Evolutionary conservation across 805 yeast genomes (phyloP).

Genomic region (Saturnispora saitoi): DNA sequence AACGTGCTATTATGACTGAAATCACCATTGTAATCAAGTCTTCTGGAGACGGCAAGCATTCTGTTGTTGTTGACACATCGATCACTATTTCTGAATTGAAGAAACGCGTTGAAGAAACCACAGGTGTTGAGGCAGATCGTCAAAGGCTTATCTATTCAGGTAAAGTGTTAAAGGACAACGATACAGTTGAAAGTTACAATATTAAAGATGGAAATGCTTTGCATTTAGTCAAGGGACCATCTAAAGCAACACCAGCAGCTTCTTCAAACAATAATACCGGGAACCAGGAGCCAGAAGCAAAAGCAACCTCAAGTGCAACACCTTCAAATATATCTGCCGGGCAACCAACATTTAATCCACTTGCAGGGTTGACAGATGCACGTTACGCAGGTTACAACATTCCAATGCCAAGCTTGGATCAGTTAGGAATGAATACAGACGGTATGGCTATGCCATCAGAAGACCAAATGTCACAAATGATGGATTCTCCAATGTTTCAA

Average conservation of each 20-base stretch:
- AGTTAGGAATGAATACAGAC: slow-evolving; percentile 71
- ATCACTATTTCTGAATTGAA: slow-evolving; percentile 64
- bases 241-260: slow-evolving; percentile 19
- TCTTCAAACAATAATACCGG: slow-evolving; percentile 13
- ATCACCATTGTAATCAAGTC: slow-evolving; percentile 19
- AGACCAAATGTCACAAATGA: slow-evolving; percentile 63
- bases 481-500: slow-evolving; percentile 75
- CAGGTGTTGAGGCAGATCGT: slow-evolving; percentile 64
- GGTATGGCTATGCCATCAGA: slow-evolving; percentile 78
- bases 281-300: slow-evolving; percentile 18
- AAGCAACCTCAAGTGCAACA: slow-evolving; percentile 13
- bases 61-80: slow-evolving; percentile 44
- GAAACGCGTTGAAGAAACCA: slow-evolving; percentile 46
- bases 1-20: slow-evolving; percentile 12
- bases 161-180: slow-evolving; percentile 79
- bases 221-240: slow-evolving; percentile 82
- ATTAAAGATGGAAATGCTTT: slow-evolving; percentile 80
- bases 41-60: slow-evolving; percentile 75
- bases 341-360: slow-evolving; percentile 77
- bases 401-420: slow-evolving; percentile 70
- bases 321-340: slow-evolving; percentile 71
- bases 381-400: slow-evolving; percentile 84
- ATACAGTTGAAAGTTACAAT: slow-evolving; percentile 66
- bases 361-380: slow-evolving; percentile 90
- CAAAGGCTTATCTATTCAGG: slow-evolving; percentile 93